Conservation (phyloP, 331 rosid species). For the Erythrophleum ivorense region DNA sequence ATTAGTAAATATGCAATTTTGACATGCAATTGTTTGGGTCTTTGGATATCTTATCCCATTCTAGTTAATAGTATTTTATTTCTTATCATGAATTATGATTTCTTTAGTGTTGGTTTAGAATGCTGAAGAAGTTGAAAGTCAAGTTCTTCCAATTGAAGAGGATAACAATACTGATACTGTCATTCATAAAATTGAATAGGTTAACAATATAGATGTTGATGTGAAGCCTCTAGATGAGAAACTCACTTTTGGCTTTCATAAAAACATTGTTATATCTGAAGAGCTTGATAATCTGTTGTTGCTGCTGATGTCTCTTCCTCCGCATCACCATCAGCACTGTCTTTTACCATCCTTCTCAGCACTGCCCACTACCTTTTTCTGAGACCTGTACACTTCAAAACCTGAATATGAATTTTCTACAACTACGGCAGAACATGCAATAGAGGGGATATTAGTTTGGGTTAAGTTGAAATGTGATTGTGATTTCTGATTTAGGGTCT, state of each 20-base stretch:
- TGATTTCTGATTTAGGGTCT: too few species aligned
- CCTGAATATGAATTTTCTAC: too few species aligned
- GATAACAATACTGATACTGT: not conserved
- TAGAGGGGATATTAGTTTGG: too few species aligned
- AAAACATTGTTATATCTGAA: not conserved
- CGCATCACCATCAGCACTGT: not conserved
- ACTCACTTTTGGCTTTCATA: conserved; percentile 1
- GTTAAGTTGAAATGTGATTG: too few species aligned
- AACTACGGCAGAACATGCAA: too few species aligned
- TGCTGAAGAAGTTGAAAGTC: not conserved
- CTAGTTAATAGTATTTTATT: not conserved
- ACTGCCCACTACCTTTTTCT: not conserved
- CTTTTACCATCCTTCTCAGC: not conserved
- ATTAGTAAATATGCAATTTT: not conserved
- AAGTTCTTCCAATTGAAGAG: not conserved
- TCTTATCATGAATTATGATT: not conserved
- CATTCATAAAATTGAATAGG: not conserved
- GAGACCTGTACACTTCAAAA: too few species aligned
- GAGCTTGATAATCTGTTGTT: not conserved
- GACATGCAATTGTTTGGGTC: not conserved
- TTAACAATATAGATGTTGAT: not conserved
- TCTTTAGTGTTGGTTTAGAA: not conserved
- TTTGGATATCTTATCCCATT: not conserved
- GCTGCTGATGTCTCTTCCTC: not conserved
- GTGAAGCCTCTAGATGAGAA: not conserved